Evolutionary conservation across 148 eudicot species (phyloP).

Genomic region (Amaranthus hypochondriacus): DNA sequence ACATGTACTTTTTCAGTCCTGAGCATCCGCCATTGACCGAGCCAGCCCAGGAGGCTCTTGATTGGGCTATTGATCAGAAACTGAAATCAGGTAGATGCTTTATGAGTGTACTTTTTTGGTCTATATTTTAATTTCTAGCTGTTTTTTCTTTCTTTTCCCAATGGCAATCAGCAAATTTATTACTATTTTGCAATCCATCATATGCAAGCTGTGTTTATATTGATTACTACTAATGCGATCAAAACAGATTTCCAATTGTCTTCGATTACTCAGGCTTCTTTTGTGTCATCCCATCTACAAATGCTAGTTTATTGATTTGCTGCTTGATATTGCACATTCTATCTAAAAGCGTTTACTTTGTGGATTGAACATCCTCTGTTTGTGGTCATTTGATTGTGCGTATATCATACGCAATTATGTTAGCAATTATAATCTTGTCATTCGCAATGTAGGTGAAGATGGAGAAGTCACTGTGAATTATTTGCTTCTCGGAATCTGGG

Average conservation of each 20-base stretch:
- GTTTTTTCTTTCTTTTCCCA: not conserved
- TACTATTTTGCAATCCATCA: not conserved
- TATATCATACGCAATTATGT: not conserved
- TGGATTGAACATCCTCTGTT: not conserved
- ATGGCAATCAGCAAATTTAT: not conserved
- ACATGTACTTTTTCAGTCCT: slow-evolving; percentile 55
- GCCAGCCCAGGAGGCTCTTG: slow-evolving; percentile 77
- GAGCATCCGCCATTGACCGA: slow-evolving; percentile 83
- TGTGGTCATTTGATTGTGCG: not conserved
- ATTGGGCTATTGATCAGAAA: slow-evolving; percentile 78
- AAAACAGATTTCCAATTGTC: not conserved
- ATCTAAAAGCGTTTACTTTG: not conserved
- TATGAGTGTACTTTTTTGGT: slow-evolving; percentile 7
- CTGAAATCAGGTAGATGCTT: slow-evolving; percentile 66
- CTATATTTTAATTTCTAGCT: not conserved
- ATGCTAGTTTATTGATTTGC: not conserved
- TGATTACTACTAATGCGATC: not conserved
- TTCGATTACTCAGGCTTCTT: not conserved
- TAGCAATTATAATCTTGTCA: not conserved
- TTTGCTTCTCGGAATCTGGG: slow-evolving; percentile 82
- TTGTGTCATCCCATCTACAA: no score
- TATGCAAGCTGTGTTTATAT: not conserved
- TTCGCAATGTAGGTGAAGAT: slow-evolving; percentile 51
- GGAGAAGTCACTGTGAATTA: slow-evolving; percentile 72
- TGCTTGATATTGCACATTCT: slow-evolving; percentile 2